Evolutionary conservation across 768 basidiomycete genomes (phyloP).

Genomic region (Rhodotorula paludigena): DNA sequence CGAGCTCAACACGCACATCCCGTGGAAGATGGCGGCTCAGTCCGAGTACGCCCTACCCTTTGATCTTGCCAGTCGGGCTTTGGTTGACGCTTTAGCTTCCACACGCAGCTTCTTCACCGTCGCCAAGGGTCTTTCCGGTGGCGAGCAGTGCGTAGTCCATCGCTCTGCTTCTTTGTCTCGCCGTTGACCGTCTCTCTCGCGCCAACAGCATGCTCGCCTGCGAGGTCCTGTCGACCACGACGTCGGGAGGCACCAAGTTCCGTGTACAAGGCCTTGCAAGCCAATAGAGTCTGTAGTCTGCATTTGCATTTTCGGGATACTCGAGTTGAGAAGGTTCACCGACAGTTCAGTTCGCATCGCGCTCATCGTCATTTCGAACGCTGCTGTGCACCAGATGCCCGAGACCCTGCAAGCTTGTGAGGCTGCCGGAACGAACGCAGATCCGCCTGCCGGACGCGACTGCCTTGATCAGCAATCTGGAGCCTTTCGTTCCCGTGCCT

Average conservation of each 20-base stretch:
- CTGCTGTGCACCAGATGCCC: no score
- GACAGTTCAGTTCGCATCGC: neutral
- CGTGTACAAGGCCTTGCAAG: conserved; percentile 14
- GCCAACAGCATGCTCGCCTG: conserved; percentile 24
- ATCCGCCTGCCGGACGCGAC: no score
- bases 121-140: neutral
- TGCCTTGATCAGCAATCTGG: no score
- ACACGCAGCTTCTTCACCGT: conserved; percentile 9
- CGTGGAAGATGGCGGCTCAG: conserved; percentile 4
- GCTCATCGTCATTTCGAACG: no score
- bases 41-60: conserved; percentile 1
- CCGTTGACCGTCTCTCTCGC: neutral
- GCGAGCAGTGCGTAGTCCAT: conserved; percentile 9
- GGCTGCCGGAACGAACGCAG: no score
- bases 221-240: conserved; percentile 6
- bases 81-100: neutral
- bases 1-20: conserved; percentile 5
- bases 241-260: conserved; percentile 10
- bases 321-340: neutral
- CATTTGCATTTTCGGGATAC: neutral
- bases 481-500: no score
- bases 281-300: neutral
- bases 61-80: no score
- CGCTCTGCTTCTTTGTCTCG: neutral
- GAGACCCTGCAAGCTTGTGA: no score